Conservation (phyloP, 192 early-diverging fungal genomes). For the Umbelopsis vinacea region DNA sequence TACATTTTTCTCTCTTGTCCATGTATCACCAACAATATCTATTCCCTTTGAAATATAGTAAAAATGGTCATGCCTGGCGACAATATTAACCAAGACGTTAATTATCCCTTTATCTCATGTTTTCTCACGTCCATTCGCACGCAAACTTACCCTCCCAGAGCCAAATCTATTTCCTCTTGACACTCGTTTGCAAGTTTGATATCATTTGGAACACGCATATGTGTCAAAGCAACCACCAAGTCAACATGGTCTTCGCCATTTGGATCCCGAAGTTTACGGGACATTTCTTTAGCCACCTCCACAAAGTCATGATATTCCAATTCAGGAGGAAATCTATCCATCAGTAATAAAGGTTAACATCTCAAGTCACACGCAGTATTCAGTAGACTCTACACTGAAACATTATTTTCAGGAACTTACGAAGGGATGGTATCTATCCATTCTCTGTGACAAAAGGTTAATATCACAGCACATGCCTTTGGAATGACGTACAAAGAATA, state of each 20-base stretch:
- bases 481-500: no score
- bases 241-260: slow-evolving; percentile 55
- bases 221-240: slow-evolving; percentile 72
- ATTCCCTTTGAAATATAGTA: slow-evolving; percentile 62
- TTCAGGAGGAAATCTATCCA: slow-evolving; percentile 53
- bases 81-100: neutral
- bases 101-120: neutral
- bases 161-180: slow-evolving; percentile 61
- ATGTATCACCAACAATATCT: slow-evolving; percentile 44
- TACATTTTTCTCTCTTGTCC: slow-evolving; percentile 42
- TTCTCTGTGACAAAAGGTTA: slow-evolving; percentile 38
- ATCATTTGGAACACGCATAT: slow-evolving; percentile 75
- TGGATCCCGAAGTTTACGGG: slow-evolving; percentile 40
- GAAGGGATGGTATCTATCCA: slow-evolving; percentile 71
- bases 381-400: neutral
- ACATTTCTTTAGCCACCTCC: slow-evolving; percentile 45
- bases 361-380: neutral
- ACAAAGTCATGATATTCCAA: slow-evolving; percentile 64
- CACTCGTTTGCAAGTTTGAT: slow-evolving; percentile 55
- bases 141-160: slow-evolving; percentile 62
- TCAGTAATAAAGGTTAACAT: neutral
- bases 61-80: slow-evolving; percentile 66
- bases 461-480: neutral
- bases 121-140: neutral
- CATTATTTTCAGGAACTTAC: slow-evolving; percentile 17